A percentile compares a stretch with the other conserved stretches of the same genome.
These are phyloP conservation scores for Flaveria brownii DNA, from an alignment of 129 eudicot genomes.

Conservation along the genomic window DNA sequence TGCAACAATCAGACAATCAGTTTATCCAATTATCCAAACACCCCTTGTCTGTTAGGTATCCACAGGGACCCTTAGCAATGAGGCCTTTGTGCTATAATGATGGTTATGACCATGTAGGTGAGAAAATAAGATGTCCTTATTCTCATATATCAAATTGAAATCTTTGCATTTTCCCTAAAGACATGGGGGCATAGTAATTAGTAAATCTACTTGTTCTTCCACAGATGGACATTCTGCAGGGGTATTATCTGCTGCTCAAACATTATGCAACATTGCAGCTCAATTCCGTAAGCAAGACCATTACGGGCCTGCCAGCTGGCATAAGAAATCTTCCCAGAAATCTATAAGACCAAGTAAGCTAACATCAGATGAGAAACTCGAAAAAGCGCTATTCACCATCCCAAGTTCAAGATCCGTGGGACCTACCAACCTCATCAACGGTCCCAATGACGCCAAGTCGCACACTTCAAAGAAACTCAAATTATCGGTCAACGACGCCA, in stretches of 20 bases:
- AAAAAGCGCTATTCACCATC: slow-evolving; percentile 39
- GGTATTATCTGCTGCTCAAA: slow-evolving; percentile 70
- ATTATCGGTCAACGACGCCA: slow-evolving; percentile 28
- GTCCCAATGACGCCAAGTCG: slow-evolving; percentile 5
- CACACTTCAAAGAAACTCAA: slow-evolving; percentile 50
- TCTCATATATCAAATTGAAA: neutral
- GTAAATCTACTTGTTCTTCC: slow-evolving; percentile 9
- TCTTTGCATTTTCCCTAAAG: slow-evolving; percentile 10
- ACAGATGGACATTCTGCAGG: slow-evolving; percentile 55
- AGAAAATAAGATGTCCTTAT: neutral
- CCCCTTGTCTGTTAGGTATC: neutral
- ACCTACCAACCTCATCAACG: slow-evolving; percentile 31
- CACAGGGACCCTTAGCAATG: neutral
- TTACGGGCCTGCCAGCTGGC: slow-evolving; percentile 41
- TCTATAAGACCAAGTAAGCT: slow-evolving; percentile 52
- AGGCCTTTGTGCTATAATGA: neutral
- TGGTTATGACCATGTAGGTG: neutral
- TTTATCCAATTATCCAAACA: neutral
- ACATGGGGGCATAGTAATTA: neutral
- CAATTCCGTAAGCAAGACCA: slow-evolving; percentile 45
- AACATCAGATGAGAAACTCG: slow-evolving; percentile 50
- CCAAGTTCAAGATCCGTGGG: slow-evolving; percentile 44
- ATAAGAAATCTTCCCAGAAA: slow-evolving; percentile 60
- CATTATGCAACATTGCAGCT: slow-evolving; percentile 61
- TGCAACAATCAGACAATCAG: neutral